Evolutionary conservation across 169 alveolate species (phyloP).

Genomic region (Cryptosporidium andersoni): DNA sequence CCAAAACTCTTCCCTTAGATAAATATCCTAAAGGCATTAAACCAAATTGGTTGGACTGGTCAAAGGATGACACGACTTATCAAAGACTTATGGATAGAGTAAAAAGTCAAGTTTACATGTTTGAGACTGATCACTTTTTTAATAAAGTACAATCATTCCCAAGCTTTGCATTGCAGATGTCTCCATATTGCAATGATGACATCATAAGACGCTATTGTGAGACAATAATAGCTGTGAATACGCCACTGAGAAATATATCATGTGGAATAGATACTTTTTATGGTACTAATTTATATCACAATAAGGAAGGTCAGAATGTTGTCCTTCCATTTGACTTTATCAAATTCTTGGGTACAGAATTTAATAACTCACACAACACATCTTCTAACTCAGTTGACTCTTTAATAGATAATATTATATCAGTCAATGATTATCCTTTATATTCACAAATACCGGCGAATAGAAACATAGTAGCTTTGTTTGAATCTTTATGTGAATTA

Average conservation of each 20-base stretch:
- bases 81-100: constrained; percentile 60
- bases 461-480: constrained; percentile 14
- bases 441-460: constrained; percentile 63
- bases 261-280: constrained; percentile 47
- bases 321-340: constrained; percentile 34
- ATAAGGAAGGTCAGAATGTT: constrained; percentile 34
- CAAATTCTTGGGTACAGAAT: background rate
- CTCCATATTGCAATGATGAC: constrained; percentile 68
- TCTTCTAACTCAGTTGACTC: background rate
- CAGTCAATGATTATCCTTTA: constrained; percentile 30
- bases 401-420: constrained; percentile 3
- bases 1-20: constrained; percentile 19
- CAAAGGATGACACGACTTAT: constrained; percentile 49
- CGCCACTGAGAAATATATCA: constrained; percentile 25
- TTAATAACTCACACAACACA: background rate
- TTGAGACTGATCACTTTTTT: constrained; percentile 60
- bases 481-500: constrained; percentile 44
- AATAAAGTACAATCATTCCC: constrained; percentile 40
- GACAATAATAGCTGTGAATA: constrained; percentile 31
- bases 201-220: constrained; percentile 55
- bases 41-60: constrained; percentile 59
- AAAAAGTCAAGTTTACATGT: constrained; percentile 60
- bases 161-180: constrained; percentile 29
- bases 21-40: constrained; percentile 22
- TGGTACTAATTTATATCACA: constrained; percentile 19